phyloP scores from a whole-genome alignment of 306 rosid genomes.

The Alnus rubra region DNA sequence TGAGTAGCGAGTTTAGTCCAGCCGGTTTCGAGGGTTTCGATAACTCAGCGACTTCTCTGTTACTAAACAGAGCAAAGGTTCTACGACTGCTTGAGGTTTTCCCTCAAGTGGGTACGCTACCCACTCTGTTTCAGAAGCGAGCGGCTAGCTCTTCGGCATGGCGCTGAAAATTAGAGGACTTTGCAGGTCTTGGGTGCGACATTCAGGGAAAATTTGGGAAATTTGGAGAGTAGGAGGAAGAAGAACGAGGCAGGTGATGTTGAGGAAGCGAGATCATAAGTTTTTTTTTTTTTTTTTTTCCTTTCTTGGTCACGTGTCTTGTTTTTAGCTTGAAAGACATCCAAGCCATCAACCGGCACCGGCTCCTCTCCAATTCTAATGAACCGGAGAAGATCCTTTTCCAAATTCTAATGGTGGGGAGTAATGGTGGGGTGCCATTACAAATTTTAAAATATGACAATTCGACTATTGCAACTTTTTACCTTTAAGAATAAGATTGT shows the following conservation, averaged over 20 bases:
- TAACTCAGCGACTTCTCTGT: slow-evolving; percentile 45
- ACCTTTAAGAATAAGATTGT: background rate
- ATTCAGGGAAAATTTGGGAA: slow-evolving; percentile 7
- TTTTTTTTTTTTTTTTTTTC: too few relatives aligned
- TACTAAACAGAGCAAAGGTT: slow-evolving; percentile 42
- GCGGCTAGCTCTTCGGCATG: slow-evolving; percentile 39
- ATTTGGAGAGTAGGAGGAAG: slow-evolving; percentile 45
- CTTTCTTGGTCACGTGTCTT: too few relatives aligned
- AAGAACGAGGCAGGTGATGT: slow-evolving; percentile 47
- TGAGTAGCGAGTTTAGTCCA: slow-evolving; percentile 25
- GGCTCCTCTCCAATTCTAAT: too few relatives aligned
- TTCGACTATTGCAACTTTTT: too few relatives aligned
- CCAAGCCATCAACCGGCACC: too few relatives aligned
- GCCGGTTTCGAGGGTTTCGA: slow-evolving; percentile 42
- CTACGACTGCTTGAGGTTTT: slow-evolving; percentile 49
- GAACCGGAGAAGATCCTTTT: too few relatives aligned
- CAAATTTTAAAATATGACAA: too few relatives aligned
- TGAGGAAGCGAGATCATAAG: slow-evolving; percentile 49
- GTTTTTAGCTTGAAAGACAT: too few relatives aligned
- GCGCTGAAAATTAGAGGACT: slow-evolving; percentile 34
- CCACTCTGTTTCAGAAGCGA: slow-evolving; percentile 83
- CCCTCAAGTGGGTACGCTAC: slow-evolving; percentile 52
- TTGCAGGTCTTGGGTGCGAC: slow-evolving; percentile 47
- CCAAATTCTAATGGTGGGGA: too few relatives aligned
- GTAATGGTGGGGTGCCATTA: too few relatives aligned